Base-by-base conservation (phyloP, 192 early-diverging fungal genomes). In the Hyaloraphidium curvatum region DNA sequence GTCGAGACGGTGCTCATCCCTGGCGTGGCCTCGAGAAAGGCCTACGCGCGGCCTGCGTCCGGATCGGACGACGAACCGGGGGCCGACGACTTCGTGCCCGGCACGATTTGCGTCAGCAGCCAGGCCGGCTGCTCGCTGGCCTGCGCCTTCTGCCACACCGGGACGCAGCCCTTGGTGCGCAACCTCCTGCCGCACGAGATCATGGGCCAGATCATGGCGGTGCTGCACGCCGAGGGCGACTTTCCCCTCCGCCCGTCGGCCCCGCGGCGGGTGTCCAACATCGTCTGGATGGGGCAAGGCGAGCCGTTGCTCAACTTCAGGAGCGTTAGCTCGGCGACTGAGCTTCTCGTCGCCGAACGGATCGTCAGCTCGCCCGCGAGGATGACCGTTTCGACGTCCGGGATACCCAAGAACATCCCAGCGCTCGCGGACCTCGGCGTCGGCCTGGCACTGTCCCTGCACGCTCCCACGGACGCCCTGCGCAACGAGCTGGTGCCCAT, bases 281-380 rank as follows among this genome's bases (percentile, higher is more conserved):
- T 90, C 51, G 89, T 93, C 0, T 84, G 87, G 55, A 93, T 93
- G 89, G 88, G 88, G 23, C 85, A 88, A 63, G 88, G 86, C 11
- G 89, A 93, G 58, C 89, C 89, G 0, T 60, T 89, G 16, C 81
- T 82, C 61, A 93, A 93, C 61, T 87, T 77, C 65, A 75, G 67
- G 61, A 73, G 71, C 52, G 58, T 77, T 0, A 74, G 72, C 48
- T 65, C 68, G 17, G 77, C 78, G 1, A 64, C 80, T 35, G 53
- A 61, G 2, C 62, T 78, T 25, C 55, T 84, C 22, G n/a, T n/a
- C n/a, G n/a, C n/a, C n/a, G n/a, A n/a, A 84, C 76, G 27, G 68
- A 77, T 57, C 59, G 63, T 28, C 58, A 67, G 40, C 0, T 70
- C 84, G 7, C 83, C 83, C 16, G 76, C 70, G 68, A 79, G 84